These are phyloP conservation scores for Aquilaria agallochum DNA, from an alignment of 441 rosid genomes.

Conservation along the genomic window DNA sequence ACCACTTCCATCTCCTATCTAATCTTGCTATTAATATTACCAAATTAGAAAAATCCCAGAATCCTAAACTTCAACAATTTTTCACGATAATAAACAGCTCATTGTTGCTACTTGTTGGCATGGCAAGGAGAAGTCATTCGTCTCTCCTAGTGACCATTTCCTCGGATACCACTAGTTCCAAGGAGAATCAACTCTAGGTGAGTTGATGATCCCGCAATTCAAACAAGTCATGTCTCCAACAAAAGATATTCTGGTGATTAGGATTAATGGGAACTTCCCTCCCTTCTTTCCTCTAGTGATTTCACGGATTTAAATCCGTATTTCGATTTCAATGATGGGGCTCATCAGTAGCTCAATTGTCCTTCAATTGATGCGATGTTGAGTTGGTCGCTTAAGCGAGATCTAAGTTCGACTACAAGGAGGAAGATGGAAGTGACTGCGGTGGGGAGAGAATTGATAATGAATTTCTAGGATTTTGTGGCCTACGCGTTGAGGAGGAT, in stretches of 20 bases:
- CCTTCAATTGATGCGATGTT: constrained; percentile 90
- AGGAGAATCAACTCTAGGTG: constrained; percentile 51
- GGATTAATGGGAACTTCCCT: constrained; percentile 67
- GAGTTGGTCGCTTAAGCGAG: constrained; percentile 69
- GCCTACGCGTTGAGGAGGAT: too few relatives aligned
- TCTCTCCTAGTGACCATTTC: constrained; percentile 38
- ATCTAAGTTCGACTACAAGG: constrained; percentile 46
- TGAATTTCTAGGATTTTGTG: too few relatives aligned
- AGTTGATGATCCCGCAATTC: constrained; percentile 44
- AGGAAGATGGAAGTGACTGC: too few relatives aligned
- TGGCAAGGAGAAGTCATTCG: constrained; percentile 51
- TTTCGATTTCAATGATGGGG: constrained; percentile 33
- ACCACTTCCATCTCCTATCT: too few relatives aligned
- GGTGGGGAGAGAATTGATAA: too few relatives aligned
- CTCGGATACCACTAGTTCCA: constrained; percentile 80
- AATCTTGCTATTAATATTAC: too few relatives aligned
- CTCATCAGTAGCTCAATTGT: constrained; percentile 56
- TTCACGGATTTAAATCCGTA: constrained; percentile 49
- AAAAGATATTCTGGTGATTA: constrained; percentile 40
- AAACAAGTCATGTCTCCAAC: constrained; percentile 60
- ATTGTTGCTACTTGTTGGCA: constrained; percentile 71
- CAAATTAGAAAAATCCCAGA: too few relatives aligned
- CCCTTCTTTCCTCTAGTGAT: constrained; percentile 50
- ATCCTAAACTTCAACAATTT: constrained; percentile 68
- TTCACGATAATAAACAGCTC: constrained; percentile 48